phyloP scores from a whole-genome alignment of 2,329 filamentous ascomycete genomes.

The Beauveria medogensis region DNA sequence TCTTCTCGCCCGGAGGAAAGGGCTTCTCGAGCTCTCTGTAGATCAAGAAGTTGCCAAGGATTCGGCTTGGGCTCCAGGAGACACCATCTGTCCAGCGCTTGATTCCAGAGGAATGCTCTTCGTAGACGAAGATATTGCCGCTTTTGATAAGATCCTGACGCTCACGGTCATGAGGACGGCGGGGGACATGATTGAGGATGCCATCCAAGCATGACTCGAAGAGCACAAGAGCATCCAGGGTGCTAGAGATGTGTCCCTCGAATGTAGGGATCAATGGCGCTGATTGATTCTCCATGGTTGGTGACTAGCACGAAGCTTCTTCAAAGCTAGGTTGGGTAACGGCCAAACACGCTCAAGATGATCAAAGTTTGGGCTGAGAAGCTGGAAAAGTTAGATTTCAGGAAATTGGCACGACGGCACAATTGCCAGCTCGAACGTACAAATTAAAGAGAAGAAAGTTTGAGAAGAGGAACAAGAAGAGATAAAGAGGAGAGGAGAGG shows the following conservation, averaged over 20 bases:
- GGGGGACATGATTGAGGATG: constrained; percentile 64
- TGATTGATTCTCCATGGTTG: constrained; percentile 20
- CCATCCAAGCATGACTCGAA: constrained; percentile 73
- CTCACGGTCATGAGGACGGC: constrained; percentile 81
- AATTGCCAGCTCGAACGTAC: not conserved
- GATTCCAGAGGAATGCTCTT: constrained; percentile 83
- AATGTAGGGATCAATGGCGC: constrained; percentile 53
- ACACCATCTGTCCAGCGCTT: constrained; percentile 92
- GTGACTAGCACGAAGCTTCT: not conserved
- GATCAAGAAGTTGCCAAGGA: constrained; percentile 76
- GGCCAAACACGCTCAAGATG: not conserved
- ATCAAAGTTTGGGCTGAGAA: not conserved
- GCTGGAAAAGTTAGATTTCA: not conserved
- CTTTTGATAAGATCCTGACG: constrained; percentile 69
- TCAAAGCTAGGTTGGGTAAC: not conserved
- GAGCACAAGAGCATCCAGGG: constrained; percentile 68
- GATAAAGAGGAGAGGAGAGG: not conserved
- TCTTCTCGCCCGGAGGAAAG: constrained; percentile 77
- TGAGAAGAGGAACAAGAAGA: not conserved
- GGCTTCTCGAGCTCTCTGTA: constrained; percentile 75
- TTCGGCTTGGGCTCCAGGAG: constrained; percentile 82
- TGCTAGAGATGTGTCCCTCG: constrained; percentile 58
- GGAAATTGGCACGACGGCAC: not conserved
- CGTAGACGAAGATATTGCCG: constrained; percentile 84
- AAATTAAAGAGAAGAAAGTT: not conserved